phyloP scores from a whole-genome alignment of 2,329 filamentous ascomycete species.

The Ophiostoma angusticollis region DNA sequence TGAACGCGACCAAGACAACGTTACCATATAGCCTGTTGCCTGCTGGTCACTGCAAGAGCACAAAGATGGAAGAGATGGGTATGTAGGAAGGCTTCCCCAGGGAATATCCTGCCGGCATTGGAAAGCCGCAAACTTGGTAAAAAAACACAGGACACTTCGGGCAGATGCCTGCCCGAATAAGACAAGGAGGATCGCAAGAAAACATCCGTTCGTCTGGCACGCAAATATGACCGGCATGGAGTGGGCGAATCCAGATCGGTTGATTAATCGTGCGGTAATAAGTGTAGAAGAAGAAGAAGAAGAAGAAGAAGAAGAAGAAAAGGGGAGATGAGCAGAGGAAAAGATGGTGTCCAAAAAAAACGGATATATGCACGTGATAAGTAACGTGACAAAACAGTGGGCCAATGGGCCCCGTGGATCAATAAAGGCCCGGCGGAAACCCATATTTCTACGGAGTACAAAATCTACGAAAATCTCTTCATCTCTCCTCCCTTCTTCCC shows the following conservation, averaged over 20 bases:
- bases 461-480: slow-evolving; percentile 1
- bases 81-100: slow-evolving; percentile 11
- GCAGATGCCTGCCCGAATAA: slow-evolving; percentile 1
- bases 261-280: slow-evolving; percentile 47
- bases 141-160: slow-evolving; percentile 4
- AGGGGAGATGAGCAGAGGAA: neutral
- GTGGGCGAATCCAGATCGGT: slow-evolving; percentile 39
- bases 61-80: neutral
- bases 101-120: slow-evolving; percentile 5
- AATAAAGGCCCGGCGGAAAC: slow-evolving; percentile 2
- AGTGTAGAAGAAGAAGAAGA: slow-evolving; percentile 27
- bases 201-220: slow-evolving; percentile 37
- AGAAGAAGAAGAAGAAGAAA: slow-evolving; percentile 11
- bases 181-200: slow-evolving; percentile 5
- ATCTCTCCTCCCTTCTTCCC: too few species aligned
- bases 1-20: too few species aligned
- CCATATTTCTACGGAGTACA: neutral
- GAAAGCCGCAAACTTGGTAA: too few species aligned
- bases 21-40: too few species aligned
- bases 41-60: too few species aligned
- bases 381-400: slow-evolving; percentile 1
- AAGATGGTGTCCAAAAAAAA: slow-evolving; percentile 4
- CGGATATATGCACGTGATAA: neutral
- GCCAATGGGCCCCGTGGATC: neutral
- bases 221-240: slow-evolving; percentile 47